A percentile compares a stretch with the other conserved stretches of the same genome.
These are phyloP conservation scores for Podospora australis DNA, from an alignment of 495 filamentous ascomycete species.

Conservation along the genomic window DNA sequence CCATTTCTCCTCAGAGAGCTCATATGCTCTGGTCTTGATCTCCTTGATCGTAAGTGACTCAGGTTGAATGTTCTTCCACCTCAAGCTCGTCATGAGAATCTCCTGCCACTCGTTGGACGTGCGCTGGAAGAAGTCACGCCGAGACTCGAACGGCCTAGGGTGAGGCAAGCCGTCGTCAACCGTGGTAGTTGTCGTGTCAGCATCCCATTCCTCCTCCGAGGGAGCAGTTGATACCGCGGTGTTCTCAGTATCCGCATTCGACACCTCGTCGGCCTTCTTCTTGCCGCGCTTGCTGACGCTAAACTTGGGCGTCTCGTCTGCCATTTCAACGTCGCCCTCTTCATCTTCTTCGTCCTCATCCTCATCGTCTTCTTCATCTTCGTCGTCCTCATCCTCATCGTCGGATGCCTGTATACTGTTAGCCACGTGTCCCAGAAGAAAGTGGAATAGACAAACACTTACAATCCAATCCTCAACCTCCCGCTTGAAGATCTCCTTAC, in stretches of 20 bases:
- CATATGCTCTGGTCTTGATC: conserved; percentile 81
- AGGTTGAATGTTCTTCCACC: conserved; percentile 50
- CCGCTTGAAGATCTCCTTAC: conserved; percentile 77
- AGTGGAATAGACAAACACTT: conserved; percentile 18
- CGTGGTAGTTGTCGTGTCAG: conserved; percentile 35
- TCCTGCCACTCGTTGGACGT: conserved; percentile 90
- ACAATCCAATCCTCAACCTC: conserved; percentile 82
- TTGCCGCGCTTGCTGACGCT: conserved; percentile 43
- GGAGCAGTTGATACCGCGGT: conserved; percentile 22
- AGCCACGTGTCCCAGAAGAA: conserved; percentile 5
- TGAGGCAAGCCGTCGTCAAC: conserved; percentile 56
- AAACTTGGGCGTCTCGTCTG: conserved; percentile 27
- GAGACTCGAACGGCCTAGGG: conserved; percentile 73
- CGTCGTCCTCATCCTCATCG: conserved; percentile 63
- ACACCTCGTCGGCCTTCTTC: conserved; percentile 35
- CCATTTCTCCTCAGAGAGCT: conserved; percentile 90
- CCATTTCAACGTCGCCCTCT: conserved; percentile 46
- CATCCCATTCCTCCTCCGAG: conserved; percentile 41
- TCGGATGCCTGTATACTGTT: conserved; percentile 46
- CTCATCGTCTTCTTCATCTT: conserved; percentile 61
- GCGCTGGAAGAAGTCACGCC: conserved; percentile 85
- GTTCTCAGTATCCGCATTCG: conserved; percentile 29
- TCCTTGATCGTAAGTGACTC: conserved; percentile 78
- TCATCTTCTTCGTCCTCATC: conserved; percentile 53
- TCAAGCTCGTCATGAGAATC: conserved; percentile 61